Evolutionary conservation across 140 eudicot species (phyloP), one percentile per base, ranked within the genome.

Genomic region (Anethum foeniculum): DNA sequence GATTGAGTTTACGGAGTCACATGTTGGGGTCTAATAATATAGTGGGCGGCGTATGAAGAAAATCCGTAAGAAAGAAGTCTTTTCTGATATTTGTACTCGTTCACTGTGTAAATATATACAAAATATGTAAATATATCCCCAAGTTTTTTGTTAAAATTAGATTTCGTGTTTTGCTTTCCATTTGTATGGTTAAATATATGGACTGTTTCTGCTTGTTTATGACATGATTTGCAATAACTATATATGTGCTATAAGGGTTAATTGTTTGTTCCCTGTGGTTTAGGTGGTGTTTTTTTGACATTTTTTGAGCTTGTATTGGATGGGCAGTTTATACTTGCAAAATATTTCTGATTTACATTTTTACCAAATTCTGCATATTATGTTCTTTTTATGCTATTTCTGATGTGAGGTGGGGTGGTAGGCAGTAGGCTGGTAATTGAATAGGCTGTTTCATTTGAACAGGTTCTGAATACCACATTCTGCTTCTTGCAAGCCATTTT

Each of bases 61-160:
- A 82, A 72, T 78, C 21, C 81, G 88, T 85, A 81, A 9, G 82
- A 60, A 8, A 23, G 9, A 51, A 67, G n/a, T 67, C 74, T 65
- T 65, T 30, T 21, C 43, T 3, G 6, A 67, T 67, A 67, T 32
- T 67, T 30, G 74, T 67, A 30, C 41, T 28, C 71, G 54, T 32
- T 44, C 28, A 39, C 74, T 41, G 72, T 84, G 84, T 80, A 80
- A 78, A 64, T 44, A 16, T 67, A 67, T 67, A 67, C 41, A n/a
- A 58, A 30, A 34, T 8, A 67, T 30, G 16, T 41, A 27, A 77
- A 36, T 69, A 47, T 82, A 60, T 77, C 74, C 71, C n/a, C 39
- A 67, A 12, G n/a, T 4, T 30, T 30, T 67, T 12, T 6, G 74
- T 67, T 67, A 6, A 13, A 12, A 16, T 12, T 67, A 28, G 43